Base-by-base conservation (phyloP, 2,329 filamentous ascomycete species). In the Phialophora verrucosa region DNA sequence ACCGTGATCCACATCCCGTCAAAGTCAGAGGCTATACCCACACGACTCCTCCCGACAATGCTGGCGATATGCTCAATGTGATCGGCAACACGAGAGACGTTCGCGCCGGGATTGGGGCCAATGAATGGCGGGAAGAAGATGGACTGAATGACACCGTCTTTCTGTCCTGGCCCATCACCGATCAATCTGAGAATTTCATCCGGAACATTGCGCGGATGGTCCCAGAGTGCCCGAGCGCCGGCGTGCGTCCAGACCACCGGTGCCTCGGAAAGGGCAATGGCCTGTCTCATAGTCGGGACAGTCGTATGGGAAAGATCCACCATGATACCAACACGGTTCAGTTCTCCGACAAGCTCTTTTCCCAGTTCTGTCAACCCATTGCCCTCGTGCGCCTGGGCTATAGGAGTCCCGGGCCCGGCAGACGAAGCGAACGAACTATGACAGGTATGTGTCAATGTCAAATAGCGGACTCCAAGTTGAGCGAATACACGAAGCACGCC, bases 1-100 rank as follows among this genome's bases (percentile, higher is more conserved):
- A 93, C 92, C 3, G 88, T 87, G 11, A 65, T 70, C 3, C 55
- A 62, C 56, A 81, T 80, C 3, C 76, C 76, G 64, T 77, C 74
- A 67, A 75, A 78, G 67, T 78, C 76, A 1, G 68, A 70, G 0
- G 74, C 77, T 47, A 79, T 68, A 7, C 78, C 77, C 27, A 80
- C 76, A 62, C 78, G 74, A 12, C 74, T 71, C 67, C 72, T 76
- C 1, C 75, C 77, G 56, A 76, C 73, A 20, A 72, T 63, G 25
- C 72, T 57, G 4, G 70, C 76, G 17, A 78, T 71, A 63, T 79
- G 71, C 55, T 71, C 64, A 38, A 80, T 77, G 65, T 80, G 78
- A 67, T 88, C 84, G 23, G 63, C 63, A 32, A 68, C 65, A 44
- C 38, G 62, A 17, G 62, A 51, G 23, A 62, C 31, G 58, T 68